Conservation (phyloP, 2,329 filamentous ascomycete species). For the Sphaerulina vaccinii region DNA sequence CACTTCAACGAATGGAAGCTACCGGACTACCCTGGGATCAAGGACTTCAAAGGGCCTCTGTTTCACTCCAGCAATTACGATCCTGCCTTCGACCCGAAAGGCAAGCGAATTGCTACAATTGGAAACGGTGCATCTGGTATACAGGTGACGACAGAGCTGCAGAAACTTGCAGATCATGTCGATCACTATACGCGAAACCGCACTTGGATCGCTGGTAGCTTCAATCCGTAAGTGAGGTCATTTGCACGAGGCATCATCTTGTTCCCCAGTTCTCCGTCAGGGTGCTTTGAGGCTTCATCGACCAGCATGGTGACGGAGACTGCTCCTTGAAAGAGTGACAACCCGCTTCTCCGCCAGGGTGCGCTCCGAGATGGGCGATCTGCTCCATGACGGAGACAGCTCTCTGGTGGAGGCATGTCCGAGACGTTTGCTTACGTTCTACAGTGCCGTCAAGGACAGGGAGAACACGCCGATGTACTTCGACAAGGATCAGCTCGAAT, state of each 20-base stretch:
- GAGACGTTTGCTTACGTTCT: background rate
- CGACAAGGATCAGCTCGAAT: constrained; percentile 53
- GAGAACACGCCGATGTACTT: constrained; percentile 58
- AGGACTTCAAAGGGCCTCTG: constrained; percentile 35
- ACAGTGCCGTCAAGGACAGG: constrained; percentile 42
- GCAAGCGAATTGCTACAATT: constrained; percentile 44
- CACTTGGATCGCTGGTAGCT: constrained; percentile 65
- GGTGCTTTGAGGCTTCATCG: no score
- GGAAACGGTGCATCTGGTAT: constrained; percentile 46
- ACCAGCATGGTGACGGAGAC: no score
- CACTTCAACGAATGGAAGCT: constrained; percentile 66
- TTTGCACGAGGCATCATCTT: background rate
- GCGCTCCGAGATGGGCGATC: background rate
- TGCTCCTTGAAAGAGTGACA: no score
- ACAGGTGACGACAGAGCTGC: constrained; percentile 49
- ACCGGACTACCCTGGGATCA: constrained; percentile 54
- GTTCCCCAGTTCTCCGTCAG: no score
- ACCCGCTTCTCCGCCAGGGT: no score
- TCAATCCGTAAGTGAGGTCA: constrained; percentile 44
- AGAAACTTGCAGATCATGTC: constrained; percentile 48
- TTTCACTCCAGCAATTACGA: constrained; percentile 44
- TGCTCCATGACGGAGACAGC: background rate
- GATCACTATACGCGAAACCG: constrained; percentile 64
- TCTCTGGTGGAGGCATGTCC: background rate
- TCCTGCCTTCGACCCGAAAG: constrained; percentile 32